Evolutionary conservation across 192 early-diverging fungal genomes (phyloP).

Genomic region (Backusella morwellensis): DNA sequence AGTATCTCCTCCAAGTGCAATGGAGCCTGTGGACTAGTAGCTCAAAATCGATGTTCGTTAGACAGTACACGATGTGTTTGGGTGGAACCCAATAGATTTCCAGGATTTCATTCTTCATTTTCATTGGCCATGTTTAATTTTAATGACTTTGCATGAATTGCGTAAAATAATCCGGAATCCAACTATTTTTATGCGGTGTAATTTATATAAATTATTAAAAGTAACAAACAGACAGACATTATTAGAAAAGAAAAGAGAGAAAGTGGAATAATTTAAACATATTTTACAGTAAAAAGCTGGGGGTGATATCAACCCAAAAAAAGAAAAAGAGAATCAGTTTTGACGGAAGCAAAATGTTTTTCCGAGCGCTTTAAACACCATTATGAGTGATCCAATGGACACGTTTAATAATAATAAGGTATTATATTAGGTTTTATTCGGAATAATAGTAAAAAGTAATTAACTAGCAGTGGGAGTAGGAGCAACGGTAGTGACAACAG

Average conservation of each 20-base stretch:
- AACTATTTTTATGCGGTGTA: too few relatives aligned
- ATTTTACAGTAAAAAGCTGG: too few relatives aligned
- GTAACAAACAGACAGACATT: too few relatives aligned
- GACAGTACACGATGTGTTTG: too few relatives aligned
- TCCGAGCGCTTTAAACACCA: not conserved
- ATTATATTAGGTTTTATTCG: slow-evolving; percentile 3
- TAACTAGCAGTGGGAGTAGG: not conserved
- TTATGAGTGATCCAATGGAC: too few relatives aligned
- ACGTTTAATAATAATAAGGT: not conserved
- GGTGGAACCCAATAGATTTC: too few relatives aligned
- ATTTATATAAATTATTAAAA: too few relatives aligned
- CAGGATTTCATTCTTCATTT: not conserved
- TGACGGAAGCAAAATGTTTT: not conserved
- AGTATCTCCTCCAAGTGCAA: too few relatives aligned
- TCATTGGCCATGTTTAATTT: not conserved
- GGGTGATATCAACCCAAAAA: not conserved
- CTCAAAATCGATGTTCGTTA: too few relatives aligned
- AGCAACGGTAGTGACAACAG: not conserved
- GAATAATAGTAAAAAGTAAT: not conserved
- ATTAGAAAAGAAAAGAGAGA: too few relatives aligned
- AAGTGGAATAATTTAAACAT: too few relatives aligned
- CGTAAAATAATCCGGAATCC: not conserved
- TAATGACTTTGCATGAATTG: not conserved
- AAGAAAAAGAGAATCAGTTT: not conserved
- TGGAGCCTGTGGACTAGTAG: too few relatives aligned